Conservation (phyloP, 2,329 filamentous ascomycete species). For the Pezicula neosporulosa region DNA sequence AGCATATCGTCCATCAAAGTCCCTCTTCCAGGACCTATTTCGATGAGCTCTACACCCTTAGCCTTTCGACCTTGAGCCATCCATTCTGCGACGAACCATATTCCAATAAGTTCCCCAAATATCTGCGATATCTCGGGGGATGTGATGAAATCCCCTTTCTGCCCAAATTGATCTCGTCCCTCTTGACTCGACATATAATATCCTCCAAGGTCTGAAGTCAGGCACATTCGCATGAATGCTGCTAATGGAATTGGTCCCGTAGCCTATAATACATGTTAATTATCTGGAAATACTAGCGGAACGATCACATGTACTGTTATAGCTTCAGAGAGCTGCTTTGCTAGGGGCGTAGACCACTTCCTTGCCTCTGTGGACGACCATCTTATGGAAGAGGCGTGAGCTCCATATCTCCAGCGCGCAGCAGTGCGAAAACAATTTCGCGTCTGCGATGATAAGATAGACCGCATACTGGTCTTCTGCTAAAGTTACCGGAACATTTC, state of each 20-base stretch:
- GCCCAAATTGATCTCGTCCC: conserved; percentile 84
- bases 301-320: conserved; percentile 61
- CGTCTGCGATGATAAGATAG: conserved; percentile 18
- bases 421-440: conserved; percentile 19
- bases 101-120: conserved; percentile 88
- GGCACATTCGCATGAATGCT: conserved; percentile 97
- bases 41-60: conserved; percentile 80
- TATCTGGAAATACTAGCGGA: background rate
- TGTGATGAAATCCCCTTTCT: conserved; percentile 91
- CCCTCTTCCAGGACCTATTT: conserved; percentile 89
- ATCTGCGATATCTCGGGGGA: conserved; percentile 97
- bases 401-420: conserved; percentile 12
- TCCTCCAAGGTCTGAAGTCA: conserved; percentile 84
- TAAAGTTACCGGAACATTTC: conserved; percentile 12
- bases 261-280: conserved; percentile 43
- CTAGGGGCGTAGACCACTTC: conserved; percentile 88
- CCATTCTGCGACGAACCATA: conserved; percentile 98
- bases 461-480: conserved; percentile 20
- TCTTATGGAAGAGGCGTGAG: conserved; percentile 15
- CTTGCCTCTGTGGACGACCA: conserved; percentile 25
- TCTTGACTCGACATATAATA: conserved; percentile 81
- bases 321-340: conserved; percentile 80
- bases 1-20: conserved; percentile 97
- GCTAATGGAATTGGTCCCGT: conserved; percentile 91
- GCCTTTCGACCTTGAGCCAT: conserved; percentile 78